Evolutionary conservation across 208 protist species (phyloP), one percentile per base, ranked within the genome.

Genomic region (Crithidia brevicula): DNA sequence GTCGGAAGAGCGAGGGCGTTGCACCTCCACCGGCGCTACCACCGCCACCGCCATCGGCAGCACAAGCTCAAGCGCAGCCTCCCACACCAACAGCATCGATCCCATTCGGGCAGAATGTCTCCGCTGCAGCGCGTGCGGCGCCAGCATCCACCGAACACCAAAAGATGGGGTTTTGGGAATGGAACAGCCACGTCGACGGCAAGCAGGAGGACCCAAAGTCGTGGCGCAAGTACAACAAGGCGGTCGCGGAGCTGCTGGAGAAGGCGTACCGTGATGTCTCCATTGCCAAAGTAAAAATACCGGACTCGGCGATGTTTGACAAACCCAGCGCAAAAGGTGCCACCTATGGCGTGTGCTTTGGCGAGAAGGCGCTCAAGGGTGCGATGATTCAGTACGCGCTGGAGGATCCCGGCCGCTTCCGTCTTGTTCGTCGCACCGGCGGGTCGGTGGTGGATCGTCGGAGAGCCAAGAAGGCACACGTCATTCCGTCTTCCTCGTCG

Each of bases 321-420:
- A 68, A 62, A 20, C 28, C 23, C 2, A 38, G 33, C 4, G 46
- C 57, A 2, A 40, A 52, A 7, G 40, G 52, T 30, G n/a, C 15
- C 59, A 91, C 80, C 18, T 91, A 89, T 62, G 68, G 69, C 20
- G 82, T 91, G 16, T 91, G 82, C 67, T 86, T 91, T 65, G 60
- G 34, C 3, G 81, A 88, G 51, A 72, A 52, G 40, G 65, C 74
- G 7, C 42, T 89, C 2, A 38, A 77, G 2, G 79, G 70, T 11
- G 63, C 36, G 25, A 91, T 91, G 82, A 73, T 87, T 57, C 85
- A 86, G 63, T 91, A 89, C 62, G 63, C 75, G 22, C 38, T 69
- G 3, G 47, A 73, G 23, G 70, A 86, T n/a, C 62, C 57, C 4
- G n/a, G 50, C 28, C 71, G 68, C 40, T 89, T 77, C 36, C 72